Conservation (phyloP, 1,284 basidiomycete genomes). For the Melampsora medusae region DNA sequence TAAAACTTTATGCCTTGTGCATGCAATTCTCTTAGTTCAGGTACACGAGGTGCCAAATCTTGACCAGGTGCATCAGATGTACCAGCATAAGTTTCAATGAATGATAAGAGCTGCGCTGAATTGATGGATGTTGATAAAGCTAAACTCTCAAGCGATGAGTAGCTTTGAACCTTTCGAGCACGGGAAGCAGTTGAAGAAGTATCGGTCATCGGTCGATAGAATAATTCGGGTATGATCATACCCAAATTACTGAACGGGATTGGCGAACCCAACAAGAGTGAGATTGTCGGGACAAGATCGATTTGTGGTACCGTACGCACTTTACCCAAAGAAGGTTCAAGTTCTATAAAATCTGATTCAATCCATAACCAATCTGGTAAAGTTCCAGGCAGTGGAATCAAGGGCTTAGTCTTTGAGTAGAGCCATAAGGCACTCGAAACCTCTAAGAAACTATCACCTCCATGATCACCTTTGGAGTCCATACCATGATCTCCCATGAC, state of each 20-base stretch:
- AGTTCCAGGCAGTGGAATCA: conserved; percentile 46
- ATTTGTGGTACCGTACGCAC: conserved; percentile 80
- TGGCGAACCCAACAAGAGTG: conserved; percentile 85
- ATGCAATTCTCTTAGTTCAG: conserved; percentile 51
- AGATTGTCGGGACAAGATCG: conserved; percentile 84
- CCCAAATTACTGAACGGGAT: conserved; percentile 96
- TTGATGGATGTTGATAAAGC: conserved; percentile 71
- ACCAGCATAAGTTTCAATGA: conserved; percentile 70
- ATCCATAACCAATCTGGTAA: conserved; percentile 45
- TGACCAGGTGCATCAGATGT: conserved; percentile 65
- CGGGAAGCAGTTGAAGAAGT: conserved; percentile 3
- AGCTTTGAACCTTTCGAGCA: conserved; percentile 37
- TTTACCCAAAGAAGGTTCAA: conserved; percentile 19
- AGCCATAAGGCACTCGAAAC: conserved; percentile 85
- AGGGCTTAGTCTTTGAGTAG: conserved; percentile 64
- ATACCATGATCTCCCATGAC: conserved; percentile 97
- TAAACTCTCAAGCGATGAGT: conserved; percentile 55
- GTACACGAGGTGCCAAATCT: conserved; percentile 61
- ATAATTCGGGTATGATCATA: conserved; percentile 83
- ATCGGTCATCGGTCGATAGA: conserved; percentile 57
- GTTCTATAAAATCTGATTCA: conserved; percentile 3
- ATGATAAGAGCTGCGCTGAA: conserved; percentile 71
- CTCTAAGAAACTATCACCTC: conserved; percentile 83
- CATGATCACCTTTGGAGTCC: conserved; percentile 92
- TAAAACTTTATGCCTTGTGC: conserved; percentile 48